Conservation (phyloP, 306 rosid species). For the Ziziphus jujuba region DNA sequence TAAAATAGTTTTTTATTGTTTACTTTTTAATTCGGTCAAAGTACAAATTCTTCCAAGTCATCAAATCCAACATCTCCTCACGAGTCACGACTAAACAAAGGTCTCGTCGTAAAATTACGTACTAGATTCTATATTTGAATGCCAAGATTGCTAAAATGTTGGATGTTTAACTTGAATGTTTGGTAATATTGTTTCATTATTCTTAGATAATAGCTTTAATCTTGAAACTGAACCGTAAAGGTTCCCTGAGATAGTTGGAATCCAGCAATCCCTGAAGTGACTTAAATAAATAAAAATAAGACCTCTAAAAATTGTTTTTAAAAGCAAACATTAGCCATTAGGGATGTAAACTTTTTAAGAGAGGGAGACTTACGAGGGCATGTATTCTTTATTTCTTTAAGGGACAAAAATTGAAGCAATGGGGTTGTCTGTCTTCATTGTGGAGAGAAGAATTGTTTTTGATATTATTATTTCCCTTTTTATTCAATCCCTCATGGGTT, state of each 20-base stretch:
- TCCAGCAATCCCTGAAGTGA: conserved; percentile 18
- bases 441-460: conserved; percentile 18
- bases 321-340: conserved; percentile 6
- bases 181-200: too few relatives aligned
- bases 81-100: too few relatives aligned
- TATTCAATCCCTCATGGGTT: conserved; percentile 6
- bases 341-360: background rate
- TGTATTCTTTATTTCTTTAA: background rate
- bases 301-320: background rate
- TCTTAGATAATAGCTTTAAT: too few relatives aligned
- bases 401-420: conserved; percentile 24
- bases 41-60: too few relatives aligned
- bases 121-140: too few relatives aligned
- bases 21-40: too few relatives aligned
- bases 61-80: too few relatives aligned
- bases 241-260: conserved; percentile 18
- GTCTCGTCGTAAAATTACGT: too few relatives aligned
- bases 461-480: background rate
- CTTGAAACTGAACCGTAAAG: background rate
- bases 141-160: too few relatives aligned
- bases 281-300: background rate
- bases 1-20: too few relatives aligned
- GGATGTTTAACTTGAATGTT: too few relatives aligned
- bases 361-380: background rate
- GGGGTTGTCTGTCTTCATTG: conserved; percentile 21